phyloP scores from a whole-genome alignment of 164 flowering plant genomes.

The Macadamia integrifolia region DNA sequence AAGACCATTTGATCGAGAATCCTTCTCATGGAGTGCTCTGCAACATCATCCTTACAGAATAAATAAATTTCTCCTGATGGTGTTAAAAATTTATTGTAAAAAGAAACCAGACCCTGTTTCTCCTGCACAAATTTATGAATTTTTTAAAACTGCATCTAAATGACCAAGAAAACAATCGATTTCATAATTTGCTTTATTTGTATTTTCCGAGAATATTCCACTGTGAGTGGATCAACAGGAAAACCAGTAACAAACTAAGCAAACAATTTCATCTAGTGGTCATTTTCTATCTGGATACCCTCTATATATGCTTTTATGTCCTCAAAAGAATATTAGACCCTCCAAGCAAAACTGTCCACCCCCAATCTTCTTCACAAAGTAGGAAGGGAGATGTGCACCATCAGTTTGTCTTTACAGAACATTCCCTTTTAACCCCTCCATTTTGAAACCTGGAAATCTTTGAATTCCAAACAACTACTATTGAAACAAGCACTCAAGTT shows the following conservation, averaged over 20 bases:
- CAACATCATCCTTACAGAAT: not conserved
- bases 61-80: not conserved
- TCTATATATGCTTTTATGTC: not conserved
- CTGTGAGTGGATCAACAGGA: constrained; percentile 9
- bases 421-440: not conserved
- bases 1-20: constrained; percentile 41
- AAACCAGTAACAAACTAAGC: constrained; percentile 2
- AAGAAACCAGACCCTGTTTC: not conserved
- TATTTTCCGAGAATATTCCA: not conserved
- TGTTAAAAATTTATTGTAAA: not conserved
- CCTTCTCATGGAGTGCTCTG: constrained; percentile 96
- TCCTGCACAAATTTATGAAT: not conserved
- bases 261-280: not conserved
- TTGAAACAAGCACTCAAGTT: no score
- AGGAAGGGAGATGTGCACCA: not conserved
- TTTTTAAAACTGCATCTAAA: not conserved
- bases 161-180: not conserved
- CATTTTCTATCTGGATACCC: not conserved
- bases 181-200: not conserved
- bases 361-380: not conserved
- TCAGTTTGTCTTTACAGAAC: not conserved
- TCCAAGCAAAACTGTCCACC: not conserved
- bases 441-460: not conserved
- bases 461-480: no score
- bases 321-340: not conserved